Conservation (phyloP, 305 asterid genomes). For the Ajuga reptans region DNA sequence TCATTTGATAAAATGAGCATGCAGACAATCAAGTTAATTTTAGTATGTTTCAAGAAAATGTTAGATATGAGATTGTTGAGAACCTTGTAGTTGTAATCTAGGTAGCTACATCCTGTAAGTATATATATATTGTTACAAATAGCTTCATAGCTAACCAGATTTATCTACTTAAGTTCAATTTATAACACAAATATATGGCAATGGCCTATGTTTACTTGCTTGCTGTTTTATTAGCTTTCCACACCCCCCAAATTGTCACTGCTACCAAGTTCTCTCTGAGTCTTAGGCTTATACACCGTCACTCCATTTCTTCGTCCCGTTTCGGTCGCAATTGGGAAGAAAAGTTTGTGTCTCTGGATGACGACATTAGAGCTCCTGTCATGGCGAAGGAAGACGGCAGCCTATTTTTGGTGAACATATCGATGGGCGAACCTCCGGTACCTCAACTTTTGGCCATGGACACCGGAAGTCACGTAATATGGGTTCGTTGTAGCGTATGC, state of each 20-base stretch:
- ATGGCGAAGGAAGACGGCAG: neutral
- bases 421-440: neutral
- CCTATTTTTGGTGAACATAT: neutral
- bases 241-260: neutral
- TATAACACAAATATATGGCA: neutral
- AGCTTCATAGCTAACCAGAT: too few relatives aligned
- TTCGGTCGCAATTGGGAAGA: neutral
- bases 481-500: conserved; percentile 1
- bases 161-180: too few relatives aligned
- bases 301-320: neutral
- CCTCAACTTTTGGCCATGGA: conserved; percentile 11
- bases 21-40: neutral
- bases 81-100: neutral
- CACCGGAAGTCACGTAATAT: neutral
- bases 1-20: neutral
- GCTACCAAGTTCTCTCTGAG: neutral
- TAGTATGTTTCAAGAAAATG: neutral
- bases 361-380: neutral
- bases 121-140: too few relatives aligned
- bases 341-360: neutral
- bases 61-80: neutral
- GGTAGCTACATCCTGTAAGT: neutral
- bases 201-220: neutral
- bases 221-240: neutral
- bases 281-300: neutral